Percentiles rank a stretch among this genome's conserved stretches.
These are phyloP conservation scores for Exobasidium cylindrosporum DNA, from an alignment of 1,284 basidiomycete genomes.

Conservation along the genomic window DNA sequence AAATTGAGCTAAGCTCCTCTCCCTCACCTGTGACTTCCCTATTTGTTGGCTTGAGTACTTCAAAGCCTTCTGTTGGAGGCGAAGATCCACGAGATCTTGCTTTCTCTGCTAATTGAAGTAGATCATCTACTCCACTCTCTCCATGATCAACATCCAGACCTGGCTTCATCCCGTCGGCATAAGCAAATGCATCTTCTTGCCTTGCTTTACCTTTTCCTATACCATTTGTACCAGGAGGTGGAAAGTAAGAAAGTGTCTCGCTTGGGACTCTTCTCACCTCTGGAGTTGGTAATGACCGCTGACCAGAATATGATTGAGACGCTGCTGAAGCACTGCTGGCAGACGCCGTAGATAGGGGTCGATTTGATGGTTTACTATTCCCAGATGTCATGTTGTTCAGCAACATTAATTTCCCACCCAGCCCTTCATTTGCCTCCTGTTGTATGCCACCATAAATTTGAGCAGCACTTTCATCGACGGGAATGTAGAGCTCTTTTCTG, in stretches of 20 bases:
- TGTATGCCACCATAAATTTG: neutral
- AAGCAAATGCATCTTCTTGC: constrained; percentile 9
- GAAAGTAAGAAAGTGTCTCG: constrained; percentile 16
- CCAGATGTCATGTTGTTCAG: neutral
- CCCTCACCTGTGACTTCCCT: constrained; percentile 1
- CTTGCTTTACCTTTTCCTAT: constrained; percentile 15
- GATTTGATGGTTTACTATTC: neutral
- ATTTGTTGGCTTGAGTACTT: neutral
- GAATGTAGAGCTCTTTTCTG: constrained; percentile 47
- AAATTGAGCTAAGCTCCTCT: constrained; percentile 6
- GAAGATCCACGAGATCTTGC: constrained; percentile 11
- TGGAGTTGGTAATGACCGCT: neutral
- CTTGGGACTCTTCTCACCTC: constrained; percentile 12
- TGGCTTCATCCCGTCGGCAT: constrained; percentile 3
- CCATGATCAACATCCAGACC: constrained; percentile 27
- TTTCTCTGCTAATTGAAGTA: constrained; percentile 22
- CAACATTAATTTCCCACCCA: neutral
- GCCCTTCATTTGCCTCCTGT: neutral
- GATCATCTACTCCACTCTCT: constrained; percentile 47
- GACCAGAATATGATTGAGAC: neutral
- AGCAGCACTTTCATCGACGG: constrained; percentile 27
- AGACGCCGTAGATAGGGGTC: neutral
- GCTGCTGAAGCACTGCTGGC: neutral
- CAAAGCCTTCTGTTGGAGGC: neutral
- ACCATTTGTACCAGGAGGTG: constrained; percentile 5